These are phyloP conservation scores for Apostasia ramifera DNA, from an alignment of 106 monocot species.

Conservation along the genomic window DNA sequence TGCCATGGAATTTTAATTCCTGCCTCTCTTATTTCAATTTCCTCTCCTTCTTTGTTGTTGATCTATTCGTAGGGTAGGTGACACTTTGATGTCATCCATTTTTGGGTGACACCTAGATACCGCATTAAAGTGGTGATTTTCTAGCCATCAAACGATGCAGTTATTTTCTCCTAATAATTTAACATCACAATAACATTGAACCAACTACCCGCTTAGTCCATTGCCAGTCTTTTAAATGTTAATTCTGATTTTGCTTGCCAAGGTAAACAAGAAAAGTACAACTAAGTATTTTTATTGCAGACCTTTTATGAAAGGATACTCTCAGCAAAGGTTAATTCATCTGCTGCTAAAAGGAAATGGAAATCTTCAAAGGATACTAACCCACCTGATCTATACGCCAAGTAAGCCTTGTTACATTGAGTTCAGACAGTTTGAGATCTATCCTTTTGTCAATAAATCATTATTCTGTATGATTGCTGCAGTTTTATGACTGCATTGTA, in stretches of 20 bases:
- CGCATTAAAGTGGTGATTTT: not conserved
- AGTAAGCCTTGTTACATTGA: slow-evolving; percentile 26
- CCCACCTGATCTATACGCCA: slow-evolving; percentile 68
- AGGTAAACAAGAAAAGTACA: not conserved
- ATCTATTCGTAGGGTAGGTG: too few species aligned
- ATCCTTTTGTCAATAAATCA: not conserved
- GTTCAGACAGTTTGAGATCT: not conserved
- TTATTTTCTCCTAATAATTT: too few species aligned
- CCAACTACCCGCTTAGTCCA: too few species aligned
- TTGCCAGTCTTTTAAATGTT: too few species aligned
- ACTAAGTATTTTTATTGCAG: slow-evolving; percentile 31
- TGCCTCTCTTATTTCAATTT: too few species aligned
- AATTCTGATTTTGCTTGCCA: too few species aligned
- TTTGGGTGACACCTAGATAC: too few species aligned
- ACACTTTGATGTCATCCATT: too few species aligned
- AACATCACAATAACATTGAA: too few species aligned
- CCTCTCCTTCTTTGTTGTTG: too few species aligned
- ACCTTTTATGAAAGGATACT: slow-evolving; percentile 87
- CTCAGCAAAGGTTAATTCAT: slow-evolving; percentile 82
- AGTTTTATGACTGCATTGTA: slow-evolving; percentile 77
- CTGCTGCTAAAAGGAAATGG: slow-evolving; percentile 67
- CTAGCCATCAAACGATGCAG: not conserved
- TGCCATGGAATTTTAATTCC: too few species aligned
- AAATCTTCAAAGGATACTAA: slow-evolving; percentile 52
- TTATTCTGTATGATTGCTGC: slow-evolving; percentile 12